phyloP scores from a whole-genome alignment of 257 asterid genomes.

The Jasminum sambac region DNA sequence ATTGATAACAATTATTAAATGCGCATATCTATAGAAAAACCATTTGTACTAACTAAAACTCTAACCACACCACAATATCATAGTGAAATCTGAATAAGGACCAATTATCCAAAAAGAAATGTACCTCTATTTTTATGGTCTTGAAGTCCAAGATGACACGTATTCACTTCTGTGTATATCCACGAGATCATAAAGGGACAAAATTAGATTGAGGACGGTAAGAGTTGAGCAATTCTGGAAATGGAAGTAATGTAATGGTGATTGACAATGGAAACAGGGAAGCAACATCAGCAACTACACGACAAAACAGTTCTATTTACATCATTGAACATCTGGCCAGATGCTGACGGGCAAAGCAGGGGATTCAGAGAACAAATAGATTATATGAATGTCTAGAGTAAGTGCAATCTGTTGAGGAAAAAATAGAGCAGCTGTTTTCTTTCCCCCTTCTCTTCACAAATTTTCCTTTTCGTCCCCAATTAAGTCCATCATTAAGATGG shows the following conservation, averaged over 20 bases:
- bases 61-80: neutral
- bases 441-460: neutral
- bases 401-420: neutral
- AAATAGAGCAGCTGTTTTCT: neutral
- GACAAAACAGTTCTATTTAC: neutral
- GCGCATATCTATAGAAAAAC: neutral
- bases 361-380: neutral
- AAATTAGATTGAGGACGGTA: slow-evolving; percentile 22
- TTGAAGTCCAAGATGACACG: slow-evolving; percentile 71
- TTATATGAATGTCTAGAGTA: neutral
- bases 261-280: neutral
- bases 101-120: slow-evolving; percentile 6
- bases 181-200: slow-evolving; percentile 31
- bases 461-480: neutral
- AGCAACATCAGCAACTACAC: neutral
- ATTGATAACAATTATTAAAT: neutral
- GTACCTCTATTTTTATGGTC: slow-evolving; percentile 61
- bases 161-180: slow-evolving; percentile 65
- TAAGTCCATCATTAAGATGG: neutral
- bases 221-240: slow-evolving; percentile 9
- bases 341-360: neutral
- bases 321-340: neutral
- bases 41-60: neutral
- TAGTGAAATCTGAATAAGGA: neutral
- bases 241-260: neutral